Base-by-base conservation (phyloP, 805 yeast species). In the Yarrowia deformans region DNA sequence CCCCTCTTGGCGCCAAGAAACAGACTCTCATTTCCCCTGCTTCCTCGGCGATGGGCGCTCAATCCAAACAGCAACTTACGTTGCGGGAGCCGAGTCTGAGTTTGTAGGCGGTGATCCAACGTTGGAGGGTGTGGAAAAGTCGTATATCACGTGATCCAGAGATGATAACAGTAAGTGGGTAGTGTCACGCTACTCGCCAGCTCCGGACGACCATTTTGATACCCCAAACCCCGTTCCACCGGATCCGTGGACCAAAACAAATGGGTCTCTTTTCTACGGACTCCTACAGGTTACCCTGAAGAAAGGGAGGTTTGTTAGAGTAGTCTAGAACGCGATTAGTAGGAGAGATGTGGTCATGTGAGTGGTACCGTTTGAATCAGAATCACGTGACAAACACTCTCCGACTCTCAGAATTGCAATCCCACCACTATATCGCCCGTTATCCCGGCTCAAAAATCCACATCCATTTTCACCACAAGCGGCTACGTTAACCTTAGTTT, bases 1-100 rank as follows among this genome's bases (percentile, higher is more conserved):
- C 39, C 5, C 39, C 32, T 5, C 50, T 46, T 46, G 50, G 50
- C 50, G 50, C 50, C 50, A 46, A 46, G 50, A 46, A 13, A 23
- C 9, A 8, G 3, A 3, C 32, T 12, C n/a, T 23, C 50, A 23
- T 13, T 45, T 46, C 50, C 50, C 50, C 50, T 46, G 50, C 50
- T 46, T 46, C 6, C 50, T 46, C 32, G 49, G 49, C 49, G 16
- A 19, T 45, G 29, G 19, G 46, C 46, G 9, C 23, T 5, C 48
- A 45, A 45, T 18, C 10, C 23, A 45, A 45, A 40, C 18, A 4
- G 13, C 45, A 8, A 16, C 45, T 3, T 6, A 40, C 45, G 45
- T 16, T 40, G 18, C 13, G 18, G n/a, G 7, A 16, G 9, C 16
- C 14, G 18, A 40, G 45, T 40, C 45, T 40, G 12, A 39, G 45